Conservation (phyloP, 140 eudicot genomes). For the Anethum foeniculum region DNA sequence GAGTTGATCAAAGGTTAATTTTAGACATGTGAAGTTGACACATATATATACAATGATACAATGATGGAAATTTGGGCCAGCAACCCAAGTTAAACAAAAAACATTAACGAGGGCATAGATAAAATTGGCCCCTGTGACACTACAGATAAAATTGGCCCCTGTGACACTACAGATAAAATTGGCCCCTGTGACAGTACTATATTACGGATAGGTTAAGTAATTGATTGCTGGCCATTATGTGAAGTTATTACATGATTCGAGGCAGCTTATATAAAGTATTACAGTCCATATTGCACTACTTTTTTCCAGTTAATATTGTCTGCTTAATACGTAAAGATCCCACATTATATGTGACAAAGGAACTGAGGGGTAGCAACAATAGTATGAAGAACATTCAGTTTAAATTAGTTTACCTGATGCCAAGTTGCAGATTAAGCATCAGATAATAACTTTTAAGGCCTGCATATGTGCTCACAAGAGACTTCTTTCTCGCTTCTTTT, state of each 20-base stretch:
- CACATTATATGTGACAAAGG: no score
- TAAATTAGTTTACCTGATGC: conserved; percentile 63
- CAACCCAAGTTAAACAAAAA: not conserved
- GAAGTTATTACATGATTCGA: not conserved
- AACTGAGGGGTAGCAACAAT: not conserved
- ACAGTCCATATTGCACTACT: not conserved
- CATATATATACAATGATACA: not conserved
- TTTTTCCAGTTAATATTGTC: not conserved
- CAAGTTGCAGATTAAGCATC: conserved; percentile 97
- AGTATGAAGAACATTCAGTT: conserved; percentile 2
- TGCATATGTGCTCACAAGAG: conserved; percentile 54
- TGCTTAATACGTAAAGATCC: no score
- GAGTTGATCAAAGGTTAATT: conserved; percentile 30
- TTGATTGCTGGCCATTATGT: not conserved
- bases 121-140: not conserved
- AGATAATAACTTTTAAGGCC: conserved; percentile 94
- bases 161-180: not conserved
- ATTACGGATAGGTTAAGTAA: not conserved
- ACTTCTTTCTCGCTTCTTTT: conserved; percentile 70
- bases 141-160: not conserved
- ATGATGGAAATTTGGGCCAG: not conserved
- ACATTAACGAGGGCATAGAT: not conserved
- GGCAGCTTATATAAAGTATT: not conserved
- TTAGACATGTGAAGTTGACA: not conserved
- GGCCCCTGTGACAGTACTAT: not conserved